Evolutionary conservation across 2,329 filamentous ascomycete genomes (phyloP).

Genomic region (Stachybotrys chlorohalonatus): DNA sequence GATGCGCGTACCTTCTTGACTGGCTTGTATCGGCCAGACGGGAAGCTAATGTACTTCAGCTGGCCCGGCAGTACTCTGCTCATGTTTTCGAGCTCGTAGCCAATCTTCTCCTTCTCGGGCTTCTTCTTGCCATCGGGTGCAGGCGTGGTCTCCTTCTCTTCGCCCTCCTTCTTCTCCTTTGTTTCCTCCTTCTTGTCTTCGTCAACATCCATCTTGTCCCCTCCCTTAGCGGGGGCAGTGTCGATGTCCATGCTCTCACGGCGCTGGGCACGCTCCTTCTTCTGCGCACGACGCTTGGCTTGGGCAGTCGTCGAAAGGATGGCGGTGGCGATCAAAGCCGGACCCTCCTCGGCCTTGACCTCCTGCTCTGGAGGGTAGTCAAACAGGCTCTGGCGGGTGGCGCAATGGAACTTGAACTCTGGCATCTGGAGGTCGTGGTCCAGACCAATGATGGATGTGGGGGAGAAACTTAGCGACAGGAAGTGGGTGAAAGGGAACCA

Average conservation of each 20-base stretch:
- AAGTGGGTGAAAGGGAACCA: slow-evolving; percentile 99
- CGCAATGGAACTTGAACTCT: slow-evolving; percentile 91
- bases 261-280: slow-evolving; percentile 83
- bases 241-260: slow-evolving; percentile 96
- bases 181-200: slow-evolving; percentile 49
- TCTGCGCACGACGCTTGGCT: slow-evolving; percentile 87
- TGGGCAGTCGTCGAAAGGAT: slow-evolving; percentile 95
- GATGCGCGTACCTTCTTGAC: slow-evolving; percentile 65
- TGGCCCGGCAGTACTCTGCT: slow-evolving; percentile 85
- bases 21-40: slow-evolving; percentile 81
- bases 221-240: slow-evolving; percentile 50
- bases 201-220: slow-evolving; percentile 85
- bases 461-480: slow-evolving; percentile 90
- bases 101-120: slow-evolving; percentile 89
- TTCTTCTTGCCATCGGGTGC: slow-evolving; percentile 70
- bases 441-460: slow-evolving; percentile 89
- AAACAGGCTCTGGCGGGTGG: slow-evolving; percentile 88
- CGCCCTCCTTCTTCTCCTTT: slow-evolving; percentile 54
- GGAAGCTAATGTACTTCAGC: slow-evolving; percentile 92
- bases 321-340: slow-evolving; percentile 88
- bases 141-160: slow-evolving; percentile 47
- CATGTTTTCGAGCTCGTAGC: slow-evolving; percentile 96
- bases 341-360: slow-evolving; percentile 87
- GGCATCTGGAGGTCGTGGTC: slow-evolving; percentile 92
- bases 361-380: slow-evolving; percentile 97